Evolutionary conservation across 2,329 filamentous ascomycete genomes (phyloP).

Genomic region (Epichloe aotearoae): DNA sequence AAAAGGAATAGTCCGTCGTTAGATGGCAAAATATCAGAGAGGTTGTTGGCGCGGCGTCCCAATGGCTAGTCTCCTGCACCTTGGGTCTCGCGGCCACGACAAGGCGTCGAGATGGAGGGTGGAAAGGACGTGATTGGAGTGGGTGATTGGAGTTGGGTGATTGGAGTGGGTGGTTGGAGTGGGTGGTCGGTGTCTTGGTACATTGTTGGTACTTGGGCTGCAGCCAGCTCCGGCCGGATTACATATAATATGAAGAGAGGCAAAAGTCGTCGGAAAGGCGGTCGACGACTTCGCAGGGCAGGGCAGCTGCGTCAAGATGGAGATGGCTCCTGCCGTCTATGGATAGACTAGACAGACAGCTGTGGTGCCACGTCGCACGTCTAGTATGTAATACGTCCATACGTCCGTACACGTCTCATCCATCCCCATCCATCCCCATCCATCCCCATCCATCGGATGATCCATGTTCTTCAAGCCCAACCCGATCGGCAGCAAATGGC

Average conservation of each 20-base stretch:
- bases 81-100: background rate
- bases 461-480: background rate
- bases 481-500: background rate
- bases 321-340: background rate
- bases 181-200: background rate
- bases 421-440: too few species aligned
- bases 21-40: conserved; percentile 1
- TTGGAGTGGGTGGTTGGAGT: too few species aligned
- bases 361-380: conserved; percentile 4
- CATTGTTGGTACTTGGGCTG: too few species aligned
- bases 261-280: background rate
- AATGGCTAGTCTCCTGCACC: conserved; percentile 2
- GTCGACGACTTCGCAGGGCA: background rate
- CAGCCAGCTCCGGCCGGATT: background rate
- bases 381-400: too few species aligned
- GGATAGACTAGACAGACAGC: background rate
- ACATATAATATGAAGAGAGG: too few species aligned
- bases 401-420: background rate
- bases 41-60: conserved; percentile 1
- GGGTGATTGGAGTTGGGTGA: too few species aligned
- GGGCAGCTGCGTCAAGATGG: too few species aligned
- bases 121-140: background rate
- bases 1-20: background rate
- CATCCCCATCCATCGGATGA: too few species aligned
- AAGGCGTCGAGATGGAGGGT: background rate